Conservation (phyloP, 352 stramenopile genomes). For the Globisporangium cylindrosporum region DNA sequence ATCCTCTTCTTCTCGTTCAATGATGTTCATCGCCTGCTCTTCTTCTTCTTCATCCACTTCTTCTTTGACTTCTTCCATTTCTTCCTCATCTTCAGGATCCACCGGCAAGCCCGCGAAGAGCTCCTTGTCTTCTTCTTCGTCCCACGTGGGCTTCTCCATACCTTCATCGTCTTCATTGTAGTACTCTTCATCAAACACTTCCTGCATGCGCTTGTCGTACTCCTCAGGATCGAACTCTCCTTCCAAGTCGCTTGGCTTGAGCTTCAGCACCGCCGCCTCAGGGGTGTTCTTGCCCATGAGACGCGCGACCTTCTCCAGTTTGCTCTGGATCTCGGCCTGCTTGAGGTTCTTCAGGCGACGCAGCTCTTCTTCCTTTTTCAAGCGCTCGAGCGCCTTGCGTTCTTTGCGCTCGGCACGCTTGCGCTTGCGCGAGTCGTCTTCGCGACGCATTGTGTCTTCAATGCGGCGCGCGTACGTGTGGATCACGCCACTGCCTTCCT, state of each 20-base stretch:
- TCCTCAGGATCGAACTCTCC: slow-evolving; percentile 96
- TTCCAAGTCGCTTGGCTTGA: slow-evolving; percentile 78
- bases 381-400: slow-evolving; percentile 93
- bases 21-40: slow-evolving; percentile 25
- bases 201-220: slow-evolving; percentile 96
- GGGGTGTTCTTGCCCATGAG: slow-evolving; percentile 74
- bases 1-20: slow-evolving; percentile 25
- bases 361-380: slow-evolving; percentile 97
- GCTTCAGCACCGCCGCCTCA: slow-evolving; percentile 44
- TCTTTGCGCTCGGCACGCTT: slow-evolving; percentile 94
- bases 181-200: slow-evolving; percentile 98
- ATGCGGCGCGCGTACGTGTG: slow-evolving; percentile 82
- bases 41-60: slow-evolving; percentile 15
- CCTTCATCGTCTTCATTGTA: slow-evolving; percentile 86
- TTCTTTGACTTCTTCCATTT: slow-evolving; percentile 25
- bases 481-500: slow-evolving; percentile 89
- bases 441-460: slow-evolving; percentile 91
- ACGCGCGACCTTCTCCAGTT: slow-evolving; percentile 90
- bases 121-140: slow-evolving; percentile 82
- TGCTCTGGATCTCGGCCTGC: slow-evolving; percentile 93
- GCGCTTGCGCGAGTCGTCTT: slow-evolving; percentile 95
- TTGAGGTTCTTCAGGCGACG: slow-evolving; percentile 98
- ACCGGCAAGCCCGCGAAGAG: slow-evolving; percentile 72
- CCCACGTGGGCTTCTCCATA: slow-evolving; percentile 76
- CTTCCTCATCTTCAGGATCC: slow-evolving; percentile 63